Evolutionary conservation across 2,329 filamentous ascomycete species (phyloP).

Genomic region (Mollisiaceae sp.): DNA sequence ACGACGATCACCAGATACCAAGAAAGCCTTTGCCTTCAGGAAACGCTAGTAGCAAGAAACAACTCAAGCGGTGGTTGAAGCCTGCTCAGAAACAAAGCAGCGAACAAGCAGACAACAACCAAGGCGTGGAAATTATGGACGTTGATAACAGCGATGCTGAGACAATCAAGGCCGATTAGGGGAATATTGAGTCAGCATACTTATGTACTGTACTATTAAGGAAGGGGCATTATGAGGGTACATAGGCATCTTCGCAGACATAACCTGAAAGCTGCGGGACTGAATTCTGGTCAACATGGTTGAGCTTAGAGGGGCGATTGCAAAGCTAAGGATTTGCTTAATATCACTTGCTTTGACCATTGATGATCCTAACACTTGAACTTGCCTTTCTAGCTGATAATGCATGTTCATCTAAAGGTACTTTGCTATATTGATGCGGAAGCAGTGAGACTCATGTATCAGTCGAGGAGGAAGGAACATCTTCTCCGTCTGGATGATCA

Average conservation of each 20-base stretch:
- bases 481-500: too few species aligned
- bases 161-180: not conserved
- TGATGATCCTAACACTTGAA: not conserved
- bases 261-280: not conserved
- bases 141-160: not conserved
- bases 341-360: not conserved
- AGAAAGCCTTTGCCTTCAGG: not conserved
- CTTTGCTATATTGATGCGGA: not conserved
- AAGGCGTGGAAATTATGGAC: not conserved
- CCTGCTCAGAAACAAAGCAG: not conserved
- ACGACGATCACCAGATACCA: too few species aligned
- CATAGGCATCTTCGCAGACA: not conserved
- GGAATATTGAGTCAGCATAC: not conserved
- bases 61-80: not conserved
- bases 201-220: not conserved
- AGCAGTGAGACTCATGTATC: too few species aligned
- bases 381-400: not conserved
- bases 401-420: not conserved
- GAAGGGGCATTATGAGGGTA: not conserved
- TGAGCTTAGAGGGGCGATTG: not conserved
- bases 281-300: not conserved
- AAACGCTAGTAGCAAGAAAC: not conserved
- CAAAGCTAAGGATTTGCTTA: not conserved
- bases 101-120: not conserved
- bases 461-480: not conserved